Conservation (phyloP, 148 eudicot genomes). For the Tetragonia tetragonoides region DNA sequence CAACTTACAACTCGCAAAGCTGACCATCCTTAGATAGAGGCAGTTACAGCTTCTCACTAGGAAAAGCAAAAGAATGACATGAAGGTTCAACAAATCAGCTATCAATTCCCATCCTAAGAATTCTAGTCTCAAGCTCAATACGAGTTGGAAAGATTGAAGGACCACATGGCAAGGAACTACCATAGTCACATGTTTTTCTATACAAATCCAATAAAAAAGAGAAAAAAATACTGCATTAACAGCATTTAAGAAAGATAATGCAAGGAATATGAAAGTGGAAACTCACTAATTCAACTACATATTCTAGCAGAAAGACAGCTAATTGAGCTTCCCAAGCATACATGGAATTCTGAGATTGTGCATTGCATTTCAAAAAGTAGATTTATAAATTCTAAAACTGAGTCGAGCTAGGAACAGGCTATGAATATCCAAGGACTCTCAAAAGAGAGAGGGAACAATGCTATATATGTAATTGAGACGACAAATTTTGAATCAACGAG, state of each 20-base stretch:
- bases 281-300: not conserved
- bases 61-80: too few species aligned
- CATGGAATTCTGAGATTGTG: not conserved
- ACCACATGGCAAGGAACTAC: not conserved
- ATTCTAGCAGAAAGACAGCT: not conserved
- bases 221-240: not conserved
- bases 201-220: not conserved
- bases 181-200: not conserved
- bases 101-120: too few species aligned
- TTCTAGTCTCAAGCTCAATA: not conserved
- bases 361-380: not conserved
- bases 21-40: too few species aligned
- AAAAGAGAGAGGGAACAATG: not conserved
- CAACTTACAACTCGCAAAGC: too few species aligned
- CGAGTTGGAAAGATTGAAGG: not conserved
- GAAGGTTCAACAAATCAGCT: too few species aligned
- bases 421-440: not conserved
- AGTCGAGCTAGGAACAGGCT: too few species aligned
- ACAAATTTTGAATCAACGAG: not conserved
- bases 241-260: not conserved
- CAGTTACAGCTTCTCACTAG: too few species aligned
- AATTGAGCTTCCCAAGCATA: not conserved
- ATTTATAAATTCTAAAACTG: too few species aligned
- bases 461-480: not conserved
- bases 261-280: not conserved